Base-by-base conservation (phyloP, 2,329 filamentous ascomycete genomes). In the Lachnellula cervina region DNA sequence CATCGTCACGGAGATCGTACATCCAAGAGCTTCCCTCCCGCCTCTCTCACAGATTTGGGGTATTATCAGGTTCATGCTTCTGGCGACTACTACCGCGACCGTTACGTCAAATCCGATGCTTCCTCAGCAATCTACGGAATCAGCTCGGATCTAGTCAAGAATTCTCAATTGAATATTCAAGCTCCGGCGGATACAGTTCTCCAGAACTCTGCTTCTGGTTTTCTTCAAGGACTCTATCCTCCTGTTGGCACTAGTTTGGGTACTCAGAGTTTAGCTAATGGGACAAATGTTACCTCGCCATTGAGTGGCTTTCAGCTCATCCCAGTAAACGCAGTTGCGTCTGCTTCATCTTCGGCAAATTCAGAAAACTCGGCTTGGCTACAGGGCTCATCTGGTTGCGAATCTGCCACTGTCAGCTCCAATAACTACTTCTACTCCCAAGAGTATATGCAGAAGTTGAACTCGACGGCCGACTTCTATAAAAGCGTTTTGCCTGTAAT, bases 1-100 rank as follows among this genome's bases (percentile, higher is more conserved):
- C 84, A 90, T 64, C 88, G 92, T 46, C 92, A 97, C 74, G 92
- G 92, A 56, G 92, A 97, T 72, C 84, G 92, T 54, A 93, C 90
- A 0, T 75, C 89, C 60, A 96, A 96, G 75, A 77, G 82, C 17
- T 83, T 83, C 60, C 77, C 84, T 46, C 87, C 88, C 13, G 83
- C 89, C 28, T 80, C 80, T 62, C 74, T 97, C 69, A 96, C 92
- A 13, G 80, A 87, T 57, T 80, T 96, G 51, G 92, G 92, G 34
- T 90, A 92, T 68, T 74, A 80, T 48, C 79, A 97, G 74, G 84
- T 91, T 63, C 87, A 83, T 72, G 76, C 78, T 47, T 86, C 87
- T 0, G 92, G 90, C 59, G 71, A 76, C 55, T 93, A 86, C 79
- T 96, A 87, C 74, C 87, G 89, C 64, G 74, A 77, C 63, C 85